Base-by-base conservation (phyloP, 257 asterid genomes). In the Fraxinus anomala region DNA sequence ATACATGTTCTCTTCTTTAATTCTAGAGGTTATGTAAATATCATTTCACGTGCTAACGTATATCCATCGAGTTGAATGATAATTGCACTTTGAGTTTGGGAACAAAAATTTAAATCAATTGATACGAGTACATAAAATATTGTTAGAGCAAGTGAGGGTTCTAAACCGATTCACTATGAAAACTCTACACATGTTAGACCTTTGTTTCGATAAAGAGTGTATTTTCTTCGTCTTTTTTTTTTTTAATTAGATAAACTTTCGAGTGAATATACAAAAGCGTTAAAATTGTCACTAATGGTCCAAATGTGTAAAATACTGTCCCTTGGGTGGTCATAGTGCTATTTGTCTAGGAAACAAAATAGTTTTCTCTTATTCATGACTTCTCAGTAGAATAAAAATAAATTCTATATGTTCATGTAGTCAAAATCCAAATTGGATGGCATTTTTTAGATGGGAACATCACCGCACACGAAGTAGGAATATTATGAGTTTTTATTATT, bases 391-490 rank as follows among this genome's bases (percentile, higher is more conserved):
- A n/a, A 54, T 54, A 47, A 17, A 17, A 19, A 14, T 23, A 61
- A 24, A 9, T 24, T 59, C 8, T 63, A 24, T 24, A 24, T 24
- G 10, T 31, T 26, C 33, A 63, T 63, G 80, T 63, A 80, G 90
- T 83, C 89, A 85, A 82, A 86, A 83, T 68, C 79, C 80, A 77
- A 70, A 79, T 77, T 70, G 78, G 77, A 85, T 74, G 67, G 54
- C 77, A 70, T 54, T 51, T 54, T 68, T 51, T 28, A n/a, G 26
- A 12, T 37, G 76, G 28, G 54, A 74, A 82, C 82, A 79, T 82
- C 87, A 76, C 80, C 54, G 91, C 91, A 83, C 90, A 82, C 89
- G 75, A 70, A 1, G 12, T 79, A 84, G 82, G 91, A 88, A 21
- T 31, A 36, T 21, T 40, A 68, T 12, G 0, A 72, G 17, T 79